Evolutionary conservation across 495 filamentous ascomycete genomes (phyloP), one percentile per base, ranked within the genome.

Genomic region (Aspergillus sclerotiicarbonarius): DNA sequence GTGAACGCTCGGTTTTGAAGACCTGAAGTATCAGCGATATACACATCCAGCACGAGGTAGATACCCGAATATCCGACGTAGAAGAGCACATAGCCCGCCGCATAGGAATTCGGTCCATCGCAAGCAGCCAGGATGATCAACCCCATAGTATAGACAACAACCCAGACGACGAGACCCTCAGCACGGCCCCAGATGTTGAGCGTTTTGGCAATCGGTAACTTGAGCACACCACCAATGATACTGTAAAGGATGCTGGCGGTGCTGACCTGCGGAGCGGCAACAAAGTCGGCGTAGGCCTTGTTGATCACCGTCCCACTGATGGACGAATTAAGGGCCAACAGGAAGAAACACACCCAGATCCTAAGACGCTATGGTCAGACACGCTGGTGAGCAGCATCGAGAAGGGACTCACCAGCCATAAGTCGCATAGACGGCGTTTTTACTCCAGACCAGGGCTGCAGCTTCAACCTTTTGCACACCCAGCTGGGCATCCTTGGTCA

Each of bases 21-120:
- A 8, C 76, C 73, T 0, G 87, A 84, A 1, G 82, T 87, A 67
- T 90, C 87, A 54, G 87, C 85, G 49, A 86, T 80, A 72, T 88
- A 87, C 60, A 88, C 72, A 35, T 77, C 73, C 29, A 87, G 71
- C 30, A 79, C 75, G 69, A 85, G 80, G 50, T 75, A 79, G 53
- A 88, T 70, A 18, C 80, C 83, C 57, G 83, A 82, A 66, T 84
- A 76, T 13, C 83, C 84, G 51, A 83, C 71, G 66, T 72, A 78
- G 64, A 83, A 85, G 51, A 87, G 72, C 15, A 83, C 76, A 57
- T 82, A 71, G 8, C 78, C 81, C 13, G 79, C 77, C n/a, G 79
- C 75, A 45, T 77, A 83, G 8, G 73, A 66, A 52, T 75, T 60
- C 8, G 80, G 76, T 16, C 70, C 68, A 43, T 77, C 71, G 64